Percentiles rank a stretch among this genome's conserved stretches.
These are phyloP conservation scores for Suhomyces yuchorum DNA, from an alignment of 1,139 yeast species.

Conservation along the genomic window DNA sequence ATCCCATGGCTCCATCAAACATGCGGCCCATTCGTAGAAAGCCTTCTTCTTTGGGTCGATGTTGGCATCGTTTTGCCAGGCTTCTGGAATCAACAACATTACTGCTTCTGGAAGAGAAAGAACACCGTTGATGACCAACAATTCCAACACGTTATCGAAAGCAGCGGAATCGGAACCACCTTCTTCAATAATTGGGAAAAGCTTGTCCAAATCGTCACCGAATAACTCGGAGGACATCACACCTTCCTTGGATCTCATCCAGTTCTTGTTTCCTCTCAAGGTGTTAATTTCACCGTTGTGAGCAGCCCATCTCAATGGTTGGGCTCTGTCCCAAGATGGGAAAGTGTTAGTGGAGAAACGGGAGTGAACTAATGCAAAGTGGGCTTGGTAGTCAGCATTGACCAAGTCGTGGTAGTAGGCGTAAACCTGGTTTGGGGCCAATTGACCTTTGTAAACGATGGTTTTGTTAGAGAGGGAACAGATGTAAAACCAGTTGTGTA, in stretches of 20 bases:
- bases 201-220: conserved; percentile 87
- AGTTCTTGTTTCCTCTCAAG: conserved; percentile 93
- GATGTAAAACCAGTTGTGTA: conserved; percentile 96
- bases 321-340: conserved; percentile 99
- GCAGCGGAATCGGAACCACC: conserved; percentile 99
- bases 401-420: conserved; percentile 90
- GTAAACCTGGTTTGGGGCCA: conserved; percentile 95
- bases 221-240: conserved; percentile 85
- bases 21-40: conserved; percentile 98
- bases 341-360: conserved; percentile 97
- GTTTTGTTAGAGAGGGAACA: conserved; percentile 88
- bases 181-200: conserved; percentile 95
- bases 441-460: conserved; percentile 96
- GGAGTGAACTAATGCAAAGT: conserved; percentile 94
- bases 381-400: conserved; percentile 91
- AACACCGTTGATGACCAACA: conserved; percentile 88
- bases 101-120: conserved; percentile 94
- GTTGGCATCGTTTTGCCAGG: conserved; percentile 86
- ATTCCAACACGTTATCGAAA: conserved; percentile 90
- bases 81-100: conserved; percentile 96
- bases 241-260: conserved; percentile 99
- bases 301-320: conserved; percentile 96
- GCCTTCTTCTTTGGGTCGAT: conserved; percentile 93
- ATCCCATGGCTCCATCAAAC: conserved; percentile 99
- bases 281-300: conserved; percentile 99